Evolutionary conservation across 2,329 filamentous ascomycete genomes (phyloP).

Genomic region (Fusarium domesticum): DNA sequence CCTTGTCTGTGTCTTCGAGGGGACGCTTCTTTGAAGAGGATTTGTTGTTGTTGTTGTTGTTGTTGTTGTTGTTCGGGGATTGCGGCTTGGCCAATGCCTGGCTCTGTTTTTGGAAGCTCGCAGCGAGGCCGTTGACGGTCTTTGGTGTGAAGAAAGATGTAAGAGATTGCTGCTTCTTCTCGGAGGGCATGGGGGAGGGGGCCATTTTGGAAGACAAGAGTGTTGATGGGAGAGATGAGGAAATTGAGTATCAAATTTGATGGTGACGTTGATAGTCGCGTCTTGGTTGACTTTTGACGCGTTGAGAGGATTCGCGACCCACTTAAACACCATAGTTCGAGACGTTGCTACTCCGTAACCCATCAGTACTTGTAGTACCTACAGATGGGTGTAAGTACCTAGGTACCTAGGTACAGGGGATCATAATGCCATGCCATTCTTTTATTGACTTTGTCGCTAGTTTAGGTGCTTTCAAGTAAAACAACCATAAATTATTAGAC

Average conservation of each 20-base stretch:
- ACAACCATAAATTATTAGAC: no score
- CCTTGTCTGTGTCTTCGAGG: conserved; percentile 45
- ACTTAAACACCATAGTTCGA: conserved; percentile 11
- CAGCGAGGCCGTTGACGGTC: conserved; percentile 46
- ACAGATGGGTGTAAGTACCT: no score
- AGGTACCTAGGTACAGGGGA: no score
- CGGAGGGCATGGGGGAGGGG: conserved; percentile 38
- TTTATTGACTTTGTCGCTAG: no score
- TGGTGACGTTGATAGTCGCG: conserved; percentile 28
- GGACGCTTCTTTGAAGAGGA: conserved; percentile 48
- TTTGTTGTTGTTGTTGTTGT: conserved; percentile 29
- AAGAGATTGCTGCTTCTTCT: conserved; percentile 75
- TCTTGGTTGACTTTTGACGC: conserved; percentile 20
- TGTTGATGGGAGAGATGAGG: no score
- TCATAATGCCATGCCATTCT: no score
- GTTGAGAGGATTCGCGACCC: conserved; percentile 27
- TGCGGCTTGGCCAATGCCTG: conserved; percentile 26
- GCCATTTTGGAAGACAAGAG: conserved; percentile 30
- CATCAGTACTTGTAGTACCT: no score
- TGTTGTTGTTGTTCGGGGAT: conserved; percentile 28
- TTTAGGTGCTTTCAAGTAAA: no score
- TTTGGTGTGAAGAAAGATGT: conserved; percentile 80
- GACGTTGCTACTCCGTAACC: neutral
- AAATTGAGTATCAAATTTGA: no score
- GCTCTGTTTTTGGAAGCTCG: conserved; percentile 35